phyloP scores from a whole-genome alignment of 1,139 yeast genomes.

The Candida sp. region DNA sequence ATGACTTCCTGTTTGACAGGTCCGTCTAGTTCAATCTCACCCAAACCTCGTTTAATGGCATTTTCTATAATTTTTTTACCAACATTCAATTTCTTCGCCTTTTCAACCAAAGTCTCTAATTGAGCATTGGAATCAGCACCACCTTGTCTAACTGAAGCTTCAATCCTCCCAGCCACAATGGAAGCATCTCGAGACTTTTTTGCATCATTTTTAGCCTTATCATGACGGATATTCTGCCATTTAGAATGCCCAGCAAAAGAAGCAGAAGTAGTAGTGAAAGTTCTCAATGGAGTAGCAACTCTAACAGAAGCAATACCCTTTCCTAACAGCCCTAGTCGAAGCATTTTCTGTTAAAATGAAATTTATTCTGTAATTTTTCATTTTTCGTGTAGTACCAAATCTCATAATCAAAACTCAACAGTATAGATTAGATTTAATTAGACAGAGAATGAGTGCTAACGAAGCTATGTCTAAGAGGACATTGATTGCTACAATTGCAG shows the following conservation, averaged over 20 bases:
- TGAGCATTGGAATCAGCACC: conserved; percentile 66
- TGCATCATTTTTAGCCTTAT: conserved; percentile 91
- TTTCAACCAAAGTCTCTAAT: conserved; percentile 70
- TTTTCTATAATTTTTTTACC: conserved; percentile 81
- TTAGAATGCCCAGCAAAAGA: conserved; percentile 75
- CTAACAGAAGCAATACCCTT: background rate
- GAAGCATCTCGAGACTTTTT: conserved; percentile 68
- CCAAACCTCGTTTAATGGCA: conserved; percentile 84
- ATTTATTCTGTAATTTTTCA: too few species aligned
- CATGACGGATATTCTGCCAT: conserved; percentile 95
- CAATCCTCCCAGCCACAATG: conserved; percentile 69
- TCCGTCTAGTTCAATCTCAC: conserved; percentile 37
- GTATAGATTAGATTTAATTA: background rate
- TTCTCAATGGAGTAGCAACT: background rate
- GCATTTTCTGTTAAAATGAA: background rate
- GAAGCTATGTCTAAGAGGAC: conserved; percentile 63
- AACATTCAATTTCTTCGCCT: conserved; percentile 75
- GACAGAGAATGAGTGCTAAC: conserved; percentile 21
- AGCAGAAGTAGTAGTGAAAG: conserved; percentile 12
- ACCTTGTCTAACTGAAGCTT: conserved; percentile 61
- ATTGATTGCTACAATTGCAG: conserved; percentile 90
- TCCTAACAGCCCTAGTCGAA: background rate
- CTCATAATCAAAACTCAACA: background rate
- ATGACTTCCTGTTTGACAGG: conserved; percentile 37
- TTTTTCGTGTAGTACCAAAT: background rate